A percentile compares a stretch with the other conserved stretches of the same genome.
Conservation (phyloP, 257 asterid genomes). For the Fraxinus excelsior region DNA sequence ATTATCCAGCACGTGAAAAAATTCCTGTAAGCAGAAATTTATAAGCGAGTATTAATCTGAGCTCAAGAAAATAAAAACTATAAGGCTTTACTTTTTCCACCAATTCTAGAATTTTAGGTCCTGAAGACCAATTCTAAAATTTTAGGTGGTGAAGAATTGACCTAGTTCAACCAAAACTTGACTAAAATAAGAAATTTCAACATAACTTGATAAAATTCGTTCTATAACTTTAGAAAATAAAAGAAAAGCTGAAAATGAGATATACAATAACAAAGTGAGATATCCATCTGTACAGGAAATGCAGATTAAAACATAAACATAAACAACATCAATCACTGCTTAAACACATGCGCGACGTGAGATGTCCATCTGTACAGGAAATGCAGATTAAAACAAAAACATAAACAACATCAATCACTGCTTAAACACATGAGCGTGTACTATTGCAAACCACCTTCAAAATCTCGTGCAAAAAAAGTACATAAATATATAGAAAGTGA, state of each 20-base stretch:
- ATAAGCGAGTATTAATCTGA: constrained; percentile 22
- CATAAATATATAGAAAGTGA: constrained; percentile 4
- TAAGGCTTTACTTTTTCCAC: constrained; percentile 7
- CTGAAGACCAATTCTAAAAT: constrained; percentile 13
- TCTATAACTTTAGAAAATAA: constrained; percentile 1
- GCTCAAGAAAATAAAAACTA: constrained; percentile 3
- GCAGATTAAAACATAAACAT: constrained; percentile 22
- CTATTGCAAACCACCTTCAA: background rate
- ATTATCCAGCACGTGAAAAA: constrained; percentile 19
- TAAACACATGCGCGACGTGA: background rate
- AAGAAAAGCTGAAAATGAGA: background rate
- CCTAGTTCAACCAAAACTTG: constrained; percentile 12
- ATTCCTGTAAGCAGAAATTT: constrained; percentile 33
- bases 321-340: background rate
- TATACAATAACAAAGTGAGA: background rate
- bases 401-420: background rate
- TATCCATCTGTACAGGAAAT: constrained; percentile 20
- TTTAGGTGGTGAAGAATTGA: background rate
- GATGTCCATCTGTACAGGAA: constrained; percentile 15
- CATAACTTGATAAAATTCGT: constrained; percentile 1
- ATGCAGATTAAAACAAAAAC: constrained; percentile 24
- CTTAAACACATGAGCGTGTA: background rate
- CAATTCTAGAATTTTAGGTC: constrained; percentile 11
- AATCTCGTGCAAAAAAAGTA: background rate
- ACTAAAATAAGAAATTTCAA: background rate